Evolutionary conservation across 306 rosid species (phyloP), one percentile per base, ranked within the genome.

Genomic region (Dryas alaskensis): DNA sequence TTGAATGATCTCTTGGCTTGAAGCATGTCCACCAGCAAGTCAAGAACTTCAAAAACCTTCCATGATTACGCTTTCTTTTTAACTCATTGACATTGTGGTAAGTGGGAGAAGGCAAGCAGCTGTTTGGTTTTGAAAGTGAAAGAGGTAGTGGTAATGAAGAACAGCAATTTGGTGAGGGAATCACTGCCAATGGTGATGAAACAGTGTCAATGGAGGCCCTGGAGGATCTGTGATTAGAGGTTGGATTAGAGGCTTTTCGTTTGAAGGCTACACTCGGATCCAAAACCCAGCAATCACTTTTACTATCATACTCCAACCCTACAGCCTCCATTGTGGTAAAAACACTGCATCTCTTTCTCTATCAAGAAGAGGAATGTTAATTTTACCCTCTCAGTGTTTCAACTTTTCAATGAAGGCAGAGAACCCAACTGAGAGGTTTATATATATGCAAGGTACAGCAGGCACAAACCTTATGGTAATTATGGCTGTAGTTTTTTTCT

Each of bases 221-320:
- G 10, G 57, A 42, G 69, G 77, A 47, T 48, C 69, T 60, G 48
- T 60, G 67, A 6, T 14, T 47, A 1, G 39, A 9, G 43, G 51
- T n/a, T 14, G 50, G 62, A 14, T 9, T 53, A 7, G 5, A 31
- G 60, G 47, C 9, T 39, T 9, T 53, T 52, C 37, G 8, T 14
- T 7, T 39, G 63, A 40, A 47, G 51, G 25, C 22, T 11, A 49
- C 62, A 19, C 5, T 52, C 39, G 76, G 72, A 53, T 77, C 81
- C 49, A 61, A 51, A 52, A 77, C 59, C 81, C 81, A 70, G 55
- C 81, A 40, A 51, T 70, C 76, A 27, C 17, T 1, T 13, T 22
- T 4, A 4, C 7, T 44, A 42, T 77, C 76, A 16, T 14, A 77
- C 68, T 31, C 63, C 65, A 51, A 42, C 73, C 37, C 43, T 22